Percentiles rank a stretch among this genome's conserved stretches.
Evolutionary conservation across 1,284 basidiomycete genomes (phyloP).

Genomic region (Pascua guehoae): DNA sequence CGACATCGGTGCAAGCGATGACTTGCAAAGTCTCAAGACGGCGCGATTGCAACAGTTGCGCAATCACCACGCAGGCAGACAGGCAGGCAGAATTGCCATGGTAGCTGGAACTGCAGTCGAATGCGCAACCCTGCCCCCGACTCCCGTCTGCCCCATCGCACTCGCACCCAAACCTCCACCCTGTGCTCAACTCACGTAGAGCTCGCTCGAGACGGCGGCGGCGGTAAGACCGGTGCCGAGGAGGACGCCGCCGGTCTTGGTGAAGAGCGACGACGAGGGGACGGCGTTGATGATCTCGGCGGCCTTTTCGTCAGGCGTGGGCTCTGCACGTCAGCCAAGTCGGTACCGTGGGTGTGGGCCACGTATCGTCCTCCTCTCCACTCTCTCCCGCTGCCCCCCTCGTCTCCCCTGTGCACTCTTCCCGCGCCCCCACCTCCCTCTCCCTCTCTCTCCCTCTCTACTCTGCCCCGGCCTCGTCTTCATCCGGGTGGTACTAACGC

Average conservation of each 20-base stretch:
- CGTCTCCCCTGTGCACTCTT: neutral
- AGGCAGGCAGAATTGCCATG: neutral
- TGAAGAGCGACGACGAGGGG: constrained; percentile 86
- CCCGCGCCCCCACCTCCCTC: neutral
- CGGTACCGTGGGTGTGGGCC: neutral
- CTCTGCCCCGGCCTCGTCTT: neutral
- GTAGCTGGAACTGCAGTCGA: neutral
- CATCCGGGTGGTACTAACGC: constrained; percentile 27
- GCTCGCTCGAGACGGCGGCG: constrained; percentile 92
- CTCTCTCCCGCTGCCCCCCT: neutral
- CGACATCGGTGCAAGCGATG: too few relatives aligned
- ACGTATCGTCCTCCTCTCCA: neutral
- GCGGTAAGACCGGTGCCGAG: constrained; percentile 87
- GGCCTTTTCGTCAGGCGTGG: constrained; percentile 79
- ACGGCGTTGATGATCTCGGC: constrained; percentile 86
- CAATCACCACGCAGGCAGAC: neutral
- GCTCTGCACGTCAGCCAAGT: constrained; percentile 29
- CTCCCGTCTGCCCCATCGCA: neutral
- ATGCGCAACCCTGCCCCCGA: neutral
- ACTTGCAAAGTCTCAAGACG: too few relatives aligned
- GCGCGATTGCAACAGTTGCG: too few relatives aligned
- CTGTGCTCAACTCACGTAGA: constrained; percentile 61
- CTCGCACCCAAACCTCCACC: neutral
- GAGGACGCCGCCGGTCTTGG: constrained; percentile 89
- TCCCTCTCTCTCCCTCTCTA: neutral